Evolutionary conservation across 148 eudicot genomes (phyloP), one percentile per base, ranked within the genome.

Genomic region (Fagopyrum esculentum): DNA sequence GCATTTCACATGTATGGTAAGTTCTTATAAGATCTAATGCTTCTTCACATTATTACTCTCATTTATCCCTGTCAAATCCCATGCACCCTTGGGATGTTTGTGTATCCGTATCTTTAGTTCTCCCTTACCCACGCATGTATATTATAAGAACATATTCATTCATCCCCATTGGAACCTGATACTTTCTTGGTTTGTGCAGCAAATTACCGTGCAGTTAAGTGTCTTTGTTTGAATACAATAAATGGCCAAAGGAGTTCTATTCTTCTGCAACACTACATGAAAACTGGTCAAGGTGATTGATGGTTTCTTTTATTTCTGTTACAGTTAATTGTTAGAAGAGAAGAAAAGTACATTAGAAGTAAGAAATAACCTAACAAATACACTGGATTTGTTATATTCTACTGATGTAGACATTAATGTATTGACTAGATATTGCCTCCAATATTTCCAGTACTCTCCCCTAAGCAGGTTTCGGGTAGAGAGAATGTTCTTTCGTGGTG

Each of bases 1-100:
- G 73, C 86, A 72, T 89, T 95, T 82, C 99, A 95, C 82, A 90
- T 95, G 90, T 95, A 92, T 77, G 99, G 99, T 95, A 80, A 90
- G 97, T 86, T 80, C 9, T 22, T 22, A 22, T 22, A 30, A 6
- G 26, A 12, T 55, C n/a, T 68, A n/a, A 30, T 69, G 30, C n/a
- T 9, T 69, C 46, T 64, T 9, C 40, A 57, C 63, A 57, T 17
- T 59, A 19, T 9, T 59, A 22, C 22, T 19, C 52, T 2, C 10
- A 6, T 6, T 49, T 6, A 4, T 12, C 22, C 64, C 64, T 59
- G 64, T 59, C 17, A 54, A 13, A 54, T 4, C 5, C 1, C n/a
- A 54, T 19, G 4, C 19, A 13, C 4, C 59, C 40, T 35, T 35
- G 3, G 40, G 40, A 35, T 35, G 40, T 35, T 35, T 35, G 40